A percentile compares a stretch with the other conserved stretches of the same genome.
Conservation (phyloP, 2,329 filamentous ascomycete species). For the Monosporascus sp. region DNA sequence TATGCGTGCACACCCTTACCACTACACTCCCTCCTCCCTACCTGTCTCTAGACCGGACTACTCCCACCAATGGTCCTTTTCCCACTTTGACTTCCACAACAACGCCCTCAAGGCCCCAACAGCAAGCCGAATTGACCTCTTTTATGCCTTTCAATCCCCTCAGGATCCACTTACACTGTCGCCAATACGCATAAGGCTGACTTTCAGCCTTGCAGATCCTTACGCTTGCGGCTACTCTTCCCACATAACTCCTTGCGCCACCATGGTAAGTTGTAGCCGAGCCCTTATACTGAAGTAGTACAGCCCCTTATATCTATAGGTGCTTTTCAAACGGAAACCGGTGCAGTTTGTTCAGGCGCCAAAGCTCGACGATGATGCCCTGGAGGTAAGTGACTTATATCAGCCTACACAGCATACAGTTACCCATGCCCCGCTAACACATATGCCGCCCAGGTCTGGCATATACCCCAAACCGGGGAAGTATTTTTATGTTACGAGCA, state of each 20-base stretch:
- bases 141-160: slow-evolving; percentile 10
- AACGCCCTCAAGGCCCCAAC: slow-evolving; percentile 17
- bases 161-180: slow-evolving; percentile 21
- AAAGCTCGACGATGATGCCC: slow-evolving; percentile 70
- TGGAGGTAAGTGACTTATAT: slow-evolving; percentile 56
- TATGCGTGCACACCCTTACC: background rate
- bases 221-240: slow-evolving; percentile 11
- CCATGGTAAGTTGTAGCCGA: slow-evolving; percentile 27
- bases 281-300: background rate
- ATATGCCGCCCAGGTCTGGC: slow-evolving; percentile 66
- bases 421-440: slow-evolving; percentile 12
- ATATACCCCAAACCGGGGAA: slow-evolving; percentile 84
- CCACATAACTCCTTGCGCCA: slow-evolving; percentile 8
- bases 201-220: slow-evolving; percentile 37
- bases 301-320: slow-evolving; percentile 46
- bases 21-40: slow-evolving; percentile 5
- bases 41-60: slow-evolving; percentile 17
- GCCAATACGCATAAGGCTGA: slow-evolving; percentile 27
- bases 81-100: slow-evolving; percentile 13
- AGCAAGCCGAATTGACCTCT: slow-evolving; percentile 7
- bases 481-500: slow-evolving; percentile 84
- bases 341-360: slow-evolving; percentile 74
- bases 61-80: slow-evolving; percentile 3
- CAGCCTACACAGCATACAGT: slow-evolving; percentile 4
- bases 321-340: slow-evolving; percentile 93